Base-by-base conservation (phyloP, 1,139 yeast species). In the Chernovozyma sophiae-reginae region DNA sequence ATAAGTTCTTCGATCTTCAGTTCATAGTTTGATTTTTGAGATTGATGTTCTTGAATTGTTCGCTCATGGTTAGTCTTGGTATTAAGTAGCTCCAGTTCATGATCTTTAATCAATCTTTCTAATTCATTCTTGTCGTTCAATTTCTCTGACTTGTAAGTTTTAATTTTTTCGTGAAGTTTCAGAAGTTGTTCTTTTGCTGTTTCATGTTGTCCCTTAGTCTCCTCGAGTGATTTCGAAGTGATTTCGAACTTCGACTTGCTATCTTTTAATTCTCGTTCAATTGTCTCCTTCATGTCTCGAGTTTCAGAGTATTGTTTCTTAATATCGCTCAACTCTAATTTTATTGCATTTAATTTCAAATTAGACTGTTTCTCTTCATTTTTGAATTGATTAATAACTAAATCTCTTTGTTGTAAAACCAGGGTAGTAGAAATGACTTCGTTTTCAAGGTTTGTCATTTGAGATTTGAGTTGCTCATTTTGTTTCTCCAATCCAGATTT, bases 371-470 rank as follows among this genome's bases (percentile, higher is more conserved):
- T 46, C 37, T 60, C 68, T 16, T 58, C 59, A 2, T 33, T 37
- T 31, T 54, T 56, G 30, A 65, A 49, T 25, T 47, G 48, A 2
- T 55, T 53, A 19, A 67, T 41, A 14, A 49, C 38, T 3, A 38
- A 38, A 30, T 61, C 62, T 32, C 60, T 63, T 18, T 59, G 61
- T 31, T 55, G 53, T 16, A 65, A 51, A 14, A 54, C 34, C 8
- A 51, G 46, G 7, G 59, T 51, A 4, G 62, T 58, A 3, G 54
- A 42, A 7, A 56, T 56, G 8, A 65, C 55, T 40, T 67, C 65
- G 30, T 57, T 60, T 46, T 64, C 86, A 26, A 86, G 63, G 32
- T 65, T 65, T 40, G 71, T 74, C 37, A 86, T 65, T 43, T 80
- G 78, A 13, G 43, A 43, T 24, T 47, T 46, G 18, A 80, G 57